Evolutionary conservation across 306 rosid genomes (phyloP), one percentile per base, ranked within the genome.

Genomic region (Lathyrus sativus): DNA sequence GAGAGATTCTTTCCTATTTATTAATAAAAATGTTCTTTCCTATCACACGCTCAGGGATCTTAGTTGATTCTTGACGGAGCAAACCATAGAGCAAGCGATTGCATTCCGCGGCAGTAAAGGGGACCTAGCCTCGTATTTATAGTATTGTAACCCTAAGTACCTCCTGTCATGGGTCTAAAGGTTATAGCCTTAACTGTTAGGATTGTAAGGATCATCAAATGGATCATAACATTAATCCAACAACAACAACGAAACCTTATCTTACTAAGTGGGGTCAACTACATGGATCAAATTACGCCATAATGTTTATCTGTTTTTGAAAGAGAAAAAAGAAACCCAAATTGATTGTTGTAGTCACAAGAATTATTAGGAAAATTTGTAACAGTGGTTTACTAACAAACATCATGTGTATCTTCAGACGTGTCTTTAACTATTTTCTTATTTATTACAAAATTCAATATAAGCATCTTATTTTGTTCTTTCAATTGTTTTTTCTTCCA

Each of bases 401-500:
- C 41, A 65, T 65, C 46, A 42, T 48, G n/a, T 17, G 11, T 68
- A 43, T 19, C 57, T 73, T 33, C 14, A 45, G 10, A 22, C 29
- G 14, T n/a, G 49, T 67, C 17, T 62, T 18, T n/a, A 58, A 35
- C 12, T 28, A 56, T 74, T 50, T 70, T 57, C 22, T 55, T 53
- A 15, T 45, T 17, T 13, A 54, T 37, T 70, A 11, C 19, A 58
- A 44, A 7, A 58, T 59, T 60, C 65, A 24, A 69, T 65, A 6
- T 6, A 62, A 9, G 12, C 13, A 26, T 78, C 74, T 71, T 63
- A 56, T 9, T 73, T 67, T 15, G 57, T 53, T 68, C 58, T 51
- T 74, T 74, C 59, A 19, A 15, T 78, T 64, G 19, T 80, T 46
- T 67, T 11, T 58, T 13, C n/a, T 76, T 75, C 60, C 93, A 90